phyloP scores from a whole-genome alignment of 208 protist species.

The Trypanosoma cruzi region DNA sequence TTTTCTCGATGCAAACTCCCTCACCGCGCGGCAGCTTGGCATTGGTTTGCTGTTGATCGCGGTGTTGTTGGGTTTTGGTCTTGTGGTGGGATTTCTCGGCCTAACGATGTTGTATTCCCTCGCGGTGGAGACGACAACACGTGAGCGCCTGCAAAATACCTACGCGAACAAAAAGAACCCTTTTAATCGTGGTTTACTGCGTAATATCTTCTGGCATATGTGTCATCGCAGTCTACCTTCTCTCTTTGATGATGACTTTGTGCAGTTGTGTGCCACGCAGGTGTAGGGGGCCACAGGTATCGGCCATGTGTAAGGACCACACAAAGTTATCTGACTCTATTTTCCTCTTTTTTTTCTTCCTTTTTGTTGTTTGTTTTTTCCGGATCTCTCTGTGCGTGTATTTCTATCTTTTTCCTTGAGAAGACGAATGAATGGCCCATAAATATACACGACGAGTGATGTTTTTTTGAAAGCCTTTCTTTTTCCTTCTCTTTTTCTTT shows the following conservation, averaged over 20 bases:
- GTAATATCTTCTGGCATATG: slow-evolving; percentile 61
- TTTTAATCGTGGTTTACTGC: slow-evolving; percentile 51
- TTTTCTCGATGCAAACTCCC: slow-evolving; percentile 29
- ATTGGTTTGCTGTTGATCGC: slow-evolving; percentile 20
- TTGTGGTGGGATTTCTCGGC: slow-evolving; percentile 25
- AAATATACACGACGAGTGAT: background rate
- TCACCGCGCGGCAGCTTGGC: slow-evolving; percentile 14
- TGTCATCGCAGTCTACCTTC: slow-evolving; percentile 37
- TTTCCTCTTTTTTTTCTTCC: background rate
- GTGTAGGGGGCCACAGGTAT: slow-evolving; percentile 35
- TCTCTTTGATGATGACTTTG: slow-evolving; percentile 77
- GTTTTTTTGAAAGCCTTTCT: background rate
- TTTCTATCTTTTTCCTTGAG: background rate
- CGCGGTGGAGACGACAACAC: slow-evolving; percentile 49
- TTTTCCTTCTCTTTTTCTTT: background rate
- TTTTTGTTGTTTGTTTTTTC: background rate
- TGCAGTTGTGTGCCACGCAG: slow-evolving; percentile 47
- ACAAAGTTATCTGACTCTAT: background rate
- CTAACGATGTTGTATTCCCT: slow-evolving; percentile 39
- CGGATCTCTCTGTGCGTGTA: background rate
- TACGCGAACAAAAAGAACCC: slow-evolving; percentile 73
- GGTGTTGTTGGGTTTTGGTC: slow-evolving; percentile 25
- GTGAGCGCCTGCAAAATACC: slow-evolving; percentile 73
- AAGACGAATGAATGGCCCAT: background rate
- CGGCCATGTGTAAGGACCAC: background rate